Conservation (phyloP, 140 eudicot species). For the Ambrosia hybrid region DNA sequence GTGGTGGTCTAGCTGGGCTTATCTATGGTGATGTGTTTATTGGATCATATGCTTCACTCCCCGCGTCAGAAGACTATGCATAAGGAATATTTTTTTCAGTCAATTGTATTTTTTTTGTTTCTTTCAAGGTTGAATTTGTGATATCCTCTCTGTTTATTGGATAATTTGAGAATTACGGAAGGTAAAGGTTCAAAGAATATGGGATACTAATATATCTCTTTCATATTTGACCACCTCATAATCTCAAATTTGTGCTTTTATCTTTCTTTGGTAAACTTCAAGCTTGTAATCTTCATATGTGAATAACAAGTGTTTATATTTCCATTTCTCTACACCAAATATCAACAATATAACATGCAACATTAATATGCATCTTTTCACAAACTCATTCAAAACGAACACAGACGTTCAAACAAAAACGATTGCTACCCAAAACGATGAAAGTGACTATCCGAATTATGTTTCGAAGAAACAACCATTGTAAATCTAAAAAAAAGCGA, state of each 20-base stretch:
- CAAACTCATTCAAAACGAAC: too few relatives aligned
- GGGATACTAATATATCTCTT: slow-evolving; percentile 20
- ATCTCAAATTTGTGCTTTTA: slow-evolving; percentile 20
- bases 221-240: slow-evolving; percentile 19
- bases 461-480: too few relatives aligned
- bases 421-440: too few relatives aligned
- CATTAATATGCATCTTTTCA: too few relatives aligned
- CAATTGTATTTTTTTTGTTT: slow-evolving; percentile 14
- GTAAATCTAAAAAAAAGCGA: too few relatives aligned
- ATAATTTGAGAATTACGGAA: slow-evolving; percentile 21
- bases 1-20: slow-evolving; percentile 58
- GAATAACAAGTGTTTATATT: too few relatives aligned
- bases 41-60: slow-evolving; percentile 44
- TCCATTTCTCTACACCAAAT: too few relatives aligned
- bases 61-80: slow-evolving; percentile 43
- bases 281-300: slow-evolving; percentile 18
- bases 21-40: slow-evolving; percentile 50
- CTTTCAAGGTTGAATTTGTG: slow-evolving; percentile 16
- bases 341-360: too few relatives aligned
- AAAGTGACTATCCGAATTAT: too few relatives aligned
- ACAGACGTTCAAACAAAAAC: too few relatives aligned
- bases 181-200: slow-evolving; percentile 21
- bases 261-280: slow-evolving; percentile 22
- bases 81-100: slow-evolving; percentile 15
- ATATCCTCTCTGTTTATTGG: slow-evolving; percentile 7